Evolutionary conservation across 2,329 filamentous ascomycete genomes (phyloP), one percentile per base, ranked within the genome.

Genomic region (Emmonsiellopsis sp.): DNA sequence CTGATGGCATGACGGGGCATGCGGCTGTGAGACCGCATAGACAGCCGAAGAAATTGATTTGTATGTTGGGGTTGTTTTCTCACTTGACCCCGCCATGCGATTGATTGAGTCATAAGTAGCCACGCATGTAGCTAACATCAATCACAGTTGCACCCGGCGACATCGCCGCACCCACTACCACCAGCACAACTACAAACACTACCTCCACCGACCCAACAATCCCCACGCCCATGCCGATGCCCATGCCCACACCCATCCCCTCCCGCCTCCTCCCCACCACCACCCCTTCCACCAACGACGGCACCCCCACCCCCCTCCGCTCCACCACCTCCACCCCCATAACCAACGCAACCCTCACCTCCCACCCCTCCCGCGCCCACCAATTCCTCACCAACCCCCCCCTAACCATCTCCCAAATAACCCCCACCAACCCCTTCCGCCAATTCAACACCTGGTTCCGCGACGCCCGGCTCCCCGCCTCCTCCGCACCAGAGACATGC

Each of bases 381-480:
- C 71, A 73, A 52, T 73, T 73, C 61, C 60, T 67, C 50, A 68
- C 64, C 37, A 73, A 73, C 57, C 71, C 71, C 0, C 71, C 70
- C 1, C 62, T 73, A 7, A 71, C 69, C 7, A 59, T 72, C 53
- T 68, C 69, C 38, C 69, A 73, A 54, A 61, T 73, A 50, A 69
- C 73, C 55, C 66, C 65, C 34, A 68, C 68, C 20, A 72, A 71
- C 52, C 93, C 93, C 0, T 82, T 92, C 54, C 76, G 77, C 34
- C 93, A 97, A 74, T 98, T 97, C 76, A 81, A 95, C 74, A 70
- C 74, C 57, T 98, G 93, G 93, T 98, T 95, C 79, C 78, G 80
- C 10, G 79, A 84, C 56, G 88, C 91, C 0, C 81, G 85, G 58
- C 65, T 76, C 5, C 65, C 74, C 8, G 66, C 74, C 30, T 80